Base-by-base conservation (phyloP, 768 basidiomycete species). In the Pilatotrama ljubarskyi region DNA sequence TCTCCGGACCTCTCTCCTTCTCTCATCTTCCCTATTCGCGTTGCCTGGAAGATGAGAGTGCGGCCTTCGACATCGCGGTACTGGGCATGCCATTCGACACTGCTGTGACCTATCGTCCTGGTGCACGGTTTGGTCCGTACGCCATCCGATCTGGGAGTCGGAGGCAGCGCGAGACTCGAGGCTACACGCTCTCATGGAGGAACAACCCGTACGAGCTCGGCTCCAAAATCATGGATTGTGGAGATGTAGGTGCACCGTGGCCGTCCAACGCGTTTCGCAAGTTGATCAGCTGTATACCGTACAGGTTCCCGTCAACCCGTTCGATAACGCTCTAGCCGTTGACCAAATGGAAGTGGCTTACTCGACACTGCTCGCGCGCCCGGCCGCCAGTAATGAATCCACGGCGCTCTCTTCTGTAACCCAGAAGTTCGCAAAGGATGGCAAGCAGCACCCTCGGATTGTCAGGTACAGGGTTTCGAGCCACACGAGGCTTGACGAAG, bases 281-380 rank as follows among this genome's bases (percentile, higher is more conserved):
- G 20, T 2, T 52, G 15, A 17, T 51, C 15, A 25, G 40, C 20
- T 18, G 20, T 9, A 6, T 18, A 41, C 48, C 22, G 41, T 41
- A 35, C 35, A 91, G 88, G 82, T 93, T 13, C 93, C 94, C 5
- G 73, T 90, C 40, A 85, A 73, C 49, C 88, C 91, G 0, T 93
- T 89, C 69, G 93, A 96, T 72, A 91, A 93, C 70, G 82, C 84
- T 0, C 78, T 92, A 13, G 93, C 93, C 2, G 72, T 95, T 25
- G 89, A 92, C 64, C 92, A 95, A 71, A 90, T 96, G 75, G 85
- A 93, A 70, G 85, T 90, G 8, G 93, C 91, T 0, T 95, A 95
- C 70, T 79, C 84, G 5, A 88, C 89, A 0, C 76, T 95, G 18
- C 76, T 95, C 6, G 75, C 78, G n/a, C 81, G 90, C 37, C 74